Base-by-base conservation (phyloP, 768 basidiomycete genomes). In the Chalciporus piperatus region DNA sequence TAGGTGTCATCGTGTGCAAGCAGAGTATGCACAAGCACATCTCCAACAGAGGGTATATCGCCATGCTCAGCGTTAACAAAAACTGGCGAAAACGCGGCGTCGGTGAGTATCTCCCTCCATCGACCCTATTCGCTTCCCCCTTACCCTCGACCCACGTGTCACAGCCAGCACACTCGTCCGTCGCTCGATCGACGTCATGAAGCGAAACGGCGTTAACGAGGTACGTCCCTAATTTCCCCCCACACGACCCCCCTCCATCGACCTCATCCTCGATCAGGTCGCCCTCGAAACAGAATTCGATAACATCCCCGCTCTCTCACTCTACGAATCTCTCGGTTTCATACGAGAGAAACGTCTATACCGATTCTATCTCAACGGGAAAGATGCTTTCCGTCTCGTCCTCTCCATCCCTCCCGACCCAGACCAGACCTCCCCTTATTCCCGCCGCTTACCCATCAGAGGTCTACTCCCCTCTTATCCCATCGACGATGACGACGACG, bases 1-100 rank as follows among this genome's bases (percentile, higher is more conserved):
- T 98, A 55, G 97, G 92, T 25, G 91, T 92, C 14, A 92, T 99
- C 54, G 88, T 99, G 19, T 97, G 93, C 81, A 99, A 98, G 76
- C 96, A 97, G 72, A 93, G 93, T 60, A 77, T 81, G 67, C 97
- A 98, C 72, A 76, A 76, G 49, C 80, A 86, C 55, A 71, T 74
- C 35, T 74, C 82, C 10, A 91, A 93, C 66, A 73, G 97, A 65
- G 97, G 97, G 13, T 99, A 99, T 67, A 96, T 99, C 52, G 97
- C 95, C 33, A 98, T 98, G 97, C 81, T 98, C 49, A 92, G 91
- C 63, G 93, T 98, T 25, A 79, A 81, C 69, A 85, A 84, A 69
- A 70, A 76, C 35, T 97, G 85, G 81, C 78, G 96, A 33, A 89
- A 96, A 70, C 83, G 86, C 47, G 96, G 97, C 30, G 92, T 98